A percentile compares a stretch with the other conserved stretches of the same genome.
phyloP scores from a whole-genome alignment of 495 filamentous ascomycete genomes.

The Neurospora sp. region DNA sequence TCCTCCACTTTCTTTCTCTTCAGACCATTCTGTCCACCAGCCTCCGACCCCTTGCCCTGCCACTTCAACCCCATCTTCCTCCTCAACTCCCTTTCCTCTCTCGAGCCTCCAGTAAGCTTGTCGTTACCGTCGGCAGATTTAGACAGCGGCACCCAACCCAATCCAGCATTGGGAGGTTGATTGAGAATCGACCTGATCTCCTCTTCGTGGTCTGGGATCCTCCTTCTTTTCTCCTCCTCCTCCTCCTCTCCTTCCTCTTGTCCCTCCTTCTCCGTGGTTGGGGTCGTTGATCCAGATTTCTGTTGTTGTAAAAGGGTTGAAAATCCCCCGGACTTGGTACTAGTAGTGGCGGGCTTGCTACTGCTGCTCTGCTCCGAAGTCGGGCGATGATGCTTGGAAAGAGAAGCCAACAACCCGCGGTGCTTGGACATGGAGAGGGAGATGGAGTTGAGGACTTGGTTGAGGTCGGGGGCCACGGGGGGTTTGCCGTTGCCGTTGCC shows the following conservation, averaged over 20 bases:
- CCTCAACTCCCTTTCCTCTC: slow-evolving; percentile 11
- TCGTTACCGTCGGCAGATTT: background rate
- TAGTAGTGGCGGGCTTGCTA: too few species aligned
- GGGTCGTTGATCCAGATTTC: background rate
- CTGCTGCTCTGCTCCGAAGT: background rate
- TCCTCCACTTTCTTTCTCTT: slow-evolving; percentile 24
- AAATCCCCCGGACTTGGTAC: too few species aligned
- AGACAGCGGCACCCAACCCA: slow-evolving; percentile 16
- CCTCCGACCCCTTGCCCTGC: background rate
- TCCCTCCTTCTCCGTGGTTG: too few species aligned
- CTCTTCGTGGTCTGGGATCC: slow-evolving; percentile 6
- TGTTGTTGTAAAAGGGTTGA: background rate
- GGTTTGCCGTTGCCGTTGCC: slow-evolving; percentile 1
- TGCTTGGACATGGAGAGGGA: slow-evolving; percentile 10
- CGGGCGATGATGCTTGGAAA: slow-evolving; percentile 7
- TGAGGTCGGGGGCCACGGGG: slow-evolving; percentile 22
- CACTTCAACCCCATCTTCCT: slow-evolving; percentile 21
- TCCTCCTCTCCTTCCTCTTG: background rate
- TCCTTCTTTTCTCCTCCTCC: background rate
- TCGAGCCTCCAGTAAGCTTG: too few species aligned
- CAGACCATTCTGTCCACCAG: background rate
- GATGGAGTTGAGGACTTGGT: slow-evolving; percentile 28
- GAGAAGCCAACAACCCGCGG: slow-evolving; percentile 5
- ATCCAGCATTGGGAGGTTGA: slow-evolving; percentile 27
- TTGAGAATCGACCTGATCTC: slow-evolving; percentile 18